A percentile compares a stretch with the other conserved stretches of the same genome.
These are phyloP conservation scores for Boletus tomentosulus DNA, from an alignment of 768 basidiomycete species.

Conservation along the genomic window DNA sequence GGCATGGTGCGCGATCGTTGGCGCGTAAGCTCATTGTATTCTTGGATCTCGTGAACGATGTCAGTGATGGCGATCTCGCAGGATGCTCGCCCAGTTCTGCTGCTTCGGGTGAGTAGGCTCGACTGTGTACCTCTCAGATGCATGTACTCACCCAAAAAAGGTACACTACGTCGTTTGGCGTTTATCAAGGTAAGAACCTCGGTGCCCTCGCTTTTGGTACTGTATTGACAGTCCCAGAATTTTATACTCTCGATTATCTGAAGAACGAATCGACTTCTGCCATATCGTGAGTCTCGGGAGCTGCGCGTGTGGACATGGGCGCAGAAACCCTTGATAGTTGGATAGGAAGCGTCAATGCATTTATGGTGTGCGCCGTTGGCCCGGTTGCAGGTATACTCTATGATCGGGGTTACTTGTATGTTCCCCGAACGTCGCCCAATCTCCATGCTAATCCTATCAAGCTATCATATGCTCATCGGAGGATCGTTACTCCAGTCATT, in stretches of 20 bases:
- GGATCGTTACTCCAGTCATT: conserved; percentile 44
- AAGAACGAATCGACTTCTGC: conserved; percentile 30
- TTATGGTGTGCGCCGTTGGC: conserved; percentile 36
- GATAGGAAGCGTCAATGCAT: conserved; percentile 47
- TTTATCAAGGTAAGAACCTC: conserved; percentile 35
- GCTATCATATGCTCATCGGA: conserved; percentile 42
- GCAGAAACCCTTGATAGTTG: conserved; percentile 22
- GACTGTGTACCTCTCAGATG: background rate
- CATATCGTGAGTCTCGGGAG: conserved; percentile 31
- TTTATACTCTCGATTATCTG: conserved; percentile 36
- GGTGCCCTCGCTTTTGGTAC: background rate
- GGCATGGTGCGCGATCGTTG: conserved; percentile 24
- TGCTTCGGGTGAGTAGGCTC: conserved; percentile 32
- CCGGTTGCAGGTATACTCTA: conserved; percentile 43
- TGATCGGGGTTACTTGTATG: conserved; percentile 51
- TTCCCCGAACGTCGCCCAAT: background rate
- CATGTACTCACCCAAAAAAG: conserved; percentile 14
- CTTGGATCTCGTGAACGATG: background rate
- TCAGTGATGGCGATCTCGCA: conserved; percentile 1
- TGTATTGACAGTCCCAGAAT: conserved; percentile 26
- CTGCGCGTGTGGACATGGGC: background rate
- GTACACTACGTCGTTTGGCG: conserved; percentile 35
- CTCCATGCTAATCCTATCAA: conserved; percentile 14
- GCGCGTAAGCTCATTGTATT: conserved; percentile 14
- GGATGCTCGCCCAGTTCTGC: conserved; percentile 30